These are phyloP conservation scores for Ophiocordyceps camponoti-saundersi DNA, from an alignment of 2,329 filamentous ascomycete genomes.

Conservation along the genomic window DNA sequence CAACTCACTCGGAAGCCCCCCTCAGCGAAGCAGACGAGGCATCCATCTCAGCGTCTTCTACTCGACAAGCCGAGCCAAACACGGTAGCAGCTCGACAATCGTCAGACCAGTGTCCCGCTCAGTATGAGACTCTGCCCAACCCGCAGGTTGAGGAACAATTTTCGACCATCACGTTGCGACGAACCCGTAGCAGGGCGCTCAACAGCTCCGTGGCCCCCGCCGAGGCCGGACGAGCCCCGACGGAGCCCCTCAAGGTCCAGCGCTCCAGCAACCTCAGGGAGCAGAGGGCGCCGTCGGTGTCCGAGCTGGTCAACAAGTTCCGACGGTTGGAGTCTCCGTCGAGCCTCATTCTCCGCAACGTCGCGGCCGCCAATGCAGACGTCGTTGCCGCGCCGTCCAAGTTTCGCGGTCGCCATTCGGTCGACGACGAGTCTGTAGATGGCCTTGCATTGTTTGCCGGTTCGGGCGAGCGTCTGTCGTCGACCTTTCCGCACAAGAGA, in stretches of 20 bases:
- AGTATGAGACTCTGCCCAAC: not conserved
- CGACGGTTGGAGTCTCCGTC: conserved; percentile 6
- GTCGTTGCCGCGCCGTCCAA: not conserved
- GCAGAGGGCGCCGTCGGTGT: conserved; percentile 7
- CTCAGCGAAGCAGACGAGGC: not conserved
- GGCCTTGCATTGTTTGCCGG: not conserved
- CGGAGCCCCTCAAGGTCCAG: conserved; percentile 1
- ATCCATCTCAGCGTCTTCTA: not conserved
- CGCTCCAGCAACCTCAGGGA: not conserved
- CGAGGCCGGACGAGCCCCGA: not conserved
- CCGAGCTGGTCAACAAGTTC: conserved; percentile 10
- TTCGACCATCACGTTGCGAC: not conserved
- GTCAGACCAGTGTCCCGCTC: not conserved
- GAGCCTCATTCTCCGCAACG: not conserved
- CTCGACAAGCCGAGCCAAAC: not conserved
- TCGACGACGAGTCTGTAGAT: conserved; percentile 2
- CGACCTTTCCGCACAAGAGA: not conserved
- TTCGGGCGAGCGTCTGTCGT: not conserved
- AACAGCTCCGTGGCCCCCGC: conserved; percentile 1
- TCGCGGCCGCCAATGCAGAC: not conserved
- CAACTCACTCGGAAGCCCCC: not conserved
- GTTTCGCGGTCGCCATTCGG: conserved; percentile 3
- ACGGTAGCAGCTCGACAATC: not conserved
- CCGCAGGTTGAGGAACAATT: not conserved
- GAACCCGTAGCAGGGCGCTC: not conserved